Evolutionary conservation across 345 rosid genomes (phyloP).

Genomic region (Gossypium anomalum): DNA sequence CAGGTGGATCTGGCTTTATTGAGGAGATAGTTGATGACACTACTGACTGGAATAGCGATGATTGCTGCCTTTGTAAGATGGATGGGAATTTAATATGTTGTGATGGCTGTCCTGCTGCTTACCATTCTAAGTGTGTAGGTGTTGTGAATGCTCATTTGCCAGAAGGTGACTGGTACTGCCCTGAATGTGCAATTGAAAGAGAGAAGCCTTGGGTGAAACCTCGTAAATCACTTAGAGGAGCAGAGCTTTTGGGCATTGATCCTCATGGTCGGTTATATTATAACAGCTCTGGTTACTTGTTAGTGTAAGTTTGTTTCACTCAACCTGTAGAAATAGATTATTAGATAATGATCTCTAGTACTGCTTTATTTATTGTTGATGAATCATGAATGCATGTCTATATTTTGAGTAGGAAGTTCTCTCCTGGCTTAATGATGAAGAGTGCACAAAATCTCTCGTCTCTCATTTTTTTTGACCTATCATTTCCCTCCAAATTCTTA

Average conservation of each 20-base stretch:
- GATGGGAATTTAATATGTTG: conserved; percentile 92
- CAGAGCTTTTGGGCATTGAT: conserved; percentile 80
- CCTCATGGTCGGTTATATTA: conserved; percentile 66
- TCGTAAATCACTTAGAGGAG: conserved; percentile 70
- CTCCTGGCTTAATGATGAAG: conserved; percentile 65
- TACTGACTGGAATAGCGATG: conserved; percentile 81
- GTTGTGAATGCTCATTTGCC: conserved; percentile 75
- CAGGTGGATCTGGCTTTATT: conserved; percentile 43
- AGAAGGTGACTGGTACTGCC: conserved; percentile 97
- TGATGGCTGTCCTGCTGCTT: conserved; percentile 99
- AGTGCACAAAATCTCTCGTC: conserved; percentile 48
- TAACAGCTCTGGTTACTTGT: conserved; percentile 77
- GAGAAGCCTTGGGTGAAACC: conserved; percentile 50
- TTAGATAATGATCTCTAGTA: not conserved
- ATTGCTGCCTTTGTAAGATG: conserved; percentile 96
- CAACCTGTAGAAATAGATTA: not conserved
- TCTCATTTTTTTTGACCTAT: not conserved
- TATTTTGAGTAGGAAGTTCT: conserved; percentile 33
- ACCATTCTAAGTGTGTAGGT: conserved; percentile 94
- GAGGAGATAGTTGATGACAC: conserved; percentile 54
- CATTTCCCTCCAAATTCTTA: not conserved
- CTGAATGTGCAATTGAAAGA: conserved; percentile 73
- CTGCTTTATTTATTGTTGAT: not conserved
- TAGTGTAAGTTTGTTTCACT: conserved; percentile 73
- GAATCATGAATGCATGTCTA: not conserved